Conservation (phyloP, 257 asterid species). For the Solanum ossicruentum region DNA sequence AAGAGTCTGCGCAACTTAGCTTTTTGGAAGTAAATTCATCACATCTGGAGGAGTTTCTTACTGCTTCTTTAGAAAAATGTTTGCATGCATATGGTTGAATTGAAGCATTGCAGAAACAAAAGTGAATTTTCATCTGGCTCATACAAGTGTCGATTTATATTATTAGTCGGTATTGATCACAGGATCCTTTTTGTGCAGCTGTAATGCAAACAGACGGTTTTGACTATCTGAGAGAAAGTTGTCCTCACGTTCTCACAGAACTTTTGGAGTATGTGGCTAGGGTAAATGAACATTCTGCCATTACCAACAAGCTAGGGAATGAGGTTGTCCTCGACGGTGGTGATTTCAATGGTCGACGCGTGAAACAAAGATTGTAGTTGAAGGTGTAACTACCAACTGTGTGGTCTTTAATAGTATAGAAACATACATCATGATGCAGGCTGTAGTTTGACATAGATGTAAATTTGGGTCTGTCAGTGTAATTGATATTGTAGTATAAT, state of each 20-base stretch:
- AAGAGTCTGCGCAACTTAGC: too few relatives aligned
- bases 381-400: neutral
- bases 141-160: neutral
- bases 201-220: conserved; percentile 97
- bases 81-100: neutral
- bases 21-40: neutral
- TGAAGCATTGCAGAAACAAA: neutral
- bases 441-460: neutral
- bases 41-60: neutral
- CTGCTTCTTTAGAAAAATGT: neutral
- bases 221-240: conserved; percentile 82
- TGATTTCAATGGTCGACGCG: conserved; percentile 78
- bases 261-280: conserved; percentile 83
- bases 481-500: neutral
- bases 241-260: conserved; percentile 71
- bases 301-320: conserved; percentile 40
- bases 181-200: conserved; percentile 39
- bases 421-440: neutral
- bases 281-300: conserved; percentile 47
- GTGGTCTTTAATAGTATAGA: neutral
- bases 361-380: conserved; percentile 60
- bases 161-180: neutral
- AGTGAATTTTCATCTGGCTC: neutral
- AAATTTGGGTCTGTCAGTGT: neutral
- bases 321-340: conserved; percentile 56